Evolutionary conservation across 2,329 filamentous ascomycete species (phyloP), one percentile per base, ranked within the genome.

Genomic region (Xylaria sp.): DNA sequence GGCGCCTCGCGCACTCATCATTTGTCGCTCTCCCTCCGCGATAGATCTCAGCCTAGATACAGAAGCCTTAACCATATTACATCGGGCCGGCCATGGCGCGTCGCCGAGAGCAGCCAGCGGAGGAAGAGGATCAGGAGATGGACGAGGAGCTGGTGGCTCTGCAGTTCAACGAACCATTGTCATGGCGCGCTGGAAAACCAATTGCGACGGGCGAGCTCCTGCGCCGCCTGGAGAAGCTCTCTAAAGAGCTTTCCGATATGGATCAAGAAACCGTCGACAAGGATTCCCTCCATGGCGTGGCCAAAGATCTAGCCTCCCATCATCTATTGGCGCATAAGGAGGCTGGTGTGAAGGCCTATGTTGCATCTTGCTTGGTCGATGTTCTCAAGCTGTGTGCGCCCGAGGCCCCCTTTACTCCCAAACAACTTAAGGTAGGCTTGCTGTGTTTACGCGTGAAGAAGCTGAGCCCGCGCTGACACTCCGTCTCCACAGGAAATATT

Each of bases 301-400:
- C 95, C 62, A 92, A 94, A 78, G 93, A 97, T 76, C 87, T 99
- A 54, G 93, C 91, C 6, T 90, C 91, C 72, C 90, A 91, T 70
- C 94, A 96, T 77, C 85, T 99, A 28, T 83, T 99, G 56, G 89
- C 89, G 69, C 96, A 99, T 82, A 97, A 97, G 83, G 96, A 99
- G 80, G 92, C 91, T 73, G 96, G 96, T 65, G 94, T 99, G 73
- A 92, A 92, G 80, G 95, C 96, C 32, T 97, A 92, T 84, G 89
- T 93, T 39, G 91, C 94, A 52, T 93, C 93, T 77, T 98, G 94
- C 80, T 86, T 98, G 70, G 94, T 98, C 64, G 96, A 99, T 80
- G 92, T 99, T 74, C 88, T 99, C 78, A 91, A 93, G 76, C 87
- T 99, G 66, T 97, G 94, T 82, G 96, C 96, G 34, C 96, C 96